Percentiles rank a stretch among this genome's conserved stretches.
Conservation (phyloP, 805 yeast species). For the Pichia ethanolica region DNA sequence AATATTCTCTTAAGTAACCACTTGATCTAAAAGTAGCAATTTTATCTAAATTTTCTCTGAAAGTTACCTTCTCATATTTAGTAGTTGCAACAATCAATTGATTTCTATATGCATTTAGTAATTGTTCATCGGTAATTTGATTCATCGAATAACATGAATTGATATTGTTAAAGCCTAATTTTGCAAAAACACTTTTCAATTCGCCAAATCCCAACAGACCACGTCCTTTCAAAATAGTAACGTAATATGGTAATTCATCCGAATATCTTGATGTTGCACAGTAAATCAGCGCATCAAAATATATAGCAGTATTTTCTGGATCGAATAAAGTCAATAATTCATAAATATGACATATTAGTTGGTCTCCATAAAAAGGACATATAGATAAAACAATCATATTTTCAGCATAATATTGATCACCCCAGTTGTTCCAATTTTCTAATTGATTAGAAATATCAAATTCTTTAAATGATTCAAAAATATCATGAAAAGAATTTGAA, state of each 20-base stretch:
- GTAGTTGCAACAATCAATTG: conserved; percentile 17
- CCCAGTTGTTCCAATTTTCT: conserved; percentile 20
- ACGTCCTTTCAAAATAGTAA: conserved; percentile 40
- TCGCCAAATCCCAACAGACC: conserved; percentile 49
- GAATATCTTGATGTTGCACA: conserved; percentile 43
- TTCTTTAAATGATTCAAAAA: conserved; percentile 21
- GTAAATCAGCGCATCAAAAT: conserved; percentile 49
- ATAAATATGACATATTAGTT: conserved; percentile 40
- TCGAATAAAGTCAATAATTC: conserved; percentile 36
- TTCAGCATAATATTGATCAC: conserved; percentile 15
- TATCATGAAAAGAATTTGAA: conserved; percentile 14
- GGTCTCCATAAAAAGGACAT: conserved; percentile 42
- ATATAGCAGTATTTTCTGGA: conserved; percentile 38
- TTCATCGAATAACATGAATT: conserved; percentile 16
- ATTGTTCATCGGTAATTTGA: conserved; percentile 20
- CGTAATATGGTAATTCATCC: conserved; percentile 30
- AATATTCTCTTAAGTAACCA: conserved; percentile 25
- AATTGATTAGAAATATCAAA: conserved; percentile 18
- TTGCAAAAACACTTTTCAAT: conserved; percentile 21
- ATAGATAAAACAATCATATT: conserved; percentile 39
- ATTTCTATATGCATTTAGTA: conserved; percentile 23
- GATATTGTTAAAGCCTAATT: conserved; percentile 23
- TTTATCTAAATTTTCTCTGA: conserved; percentile 34
- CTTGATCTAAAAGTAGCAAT: conserved; percentile 36
- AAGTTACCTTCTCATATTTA: conserved; percentile 18